These are phyloP conservation scores for Discostella pseudostelligera DNA, from an alignment of 108 stramenopile species.

Conservation along the genomic window DNA sequence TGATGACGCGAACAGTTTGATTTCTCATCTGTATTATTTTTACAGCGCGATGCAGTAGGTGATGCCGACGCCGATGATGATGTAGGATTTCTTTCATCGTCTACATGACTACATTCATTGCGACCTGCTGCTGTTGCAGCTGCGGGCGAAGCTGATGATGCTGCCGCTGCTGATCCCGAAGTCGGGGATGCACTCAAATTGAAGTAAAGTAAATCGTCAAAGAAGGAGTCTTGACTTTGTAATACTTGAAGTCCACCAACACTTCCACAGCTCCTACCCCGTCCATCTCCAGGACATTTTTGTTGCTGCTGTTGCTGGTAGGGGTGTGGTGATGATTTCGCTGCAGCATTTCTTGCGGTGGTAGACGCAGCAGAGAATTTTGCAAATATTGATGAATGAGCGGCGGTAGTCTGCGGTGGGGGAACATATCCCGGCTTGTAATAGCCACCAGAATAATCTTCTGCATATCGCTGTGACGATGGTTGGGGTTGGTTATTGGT, in stretches of 20 bases:
- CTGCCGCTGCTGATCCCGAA: no score
- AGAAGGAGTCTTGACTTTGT: conserved; percentile 29
- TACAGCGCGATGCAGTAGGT: no score
- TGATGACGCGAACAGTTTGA: background rate
- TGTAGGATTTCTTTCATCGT: background rate
- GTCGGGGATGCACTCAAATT: background rate
- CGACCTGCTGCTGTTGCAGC: background rate
- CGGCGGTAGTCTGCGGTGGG: background rate
- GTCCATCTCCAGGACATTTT: no score
- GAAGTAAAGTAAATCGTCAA: conserved; percentile 32
- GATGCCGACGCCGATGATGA: background rate
- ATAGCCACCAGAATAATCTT: conserved; percentile 39
- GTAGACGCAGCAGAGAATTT: background rate
- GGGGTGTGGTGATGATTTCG: no score
- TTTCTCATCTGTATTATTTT: background rate
- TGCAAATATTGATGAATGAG: conserved; percentile 4
- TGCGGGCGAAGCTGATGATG: background rate
- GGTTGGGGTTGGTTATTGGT: conserved; percentile 2
- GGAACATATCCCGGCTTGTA: conserved; percentile 23
- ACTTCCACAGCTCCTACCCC: background rate
- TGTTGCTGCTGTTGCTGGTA: no score
- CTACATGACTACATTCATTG: background rate
- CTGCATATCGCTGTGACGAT: conserved; percentile 32
- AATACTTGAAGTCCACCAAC: background rate
- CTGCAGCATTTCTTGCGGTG: background rate